A percentile compares a stretch with the other conserved stretches of the same genome.
phyloP scores from a whole-genome alignment of 106 monocot species.

The Allium cepa region DNA sequence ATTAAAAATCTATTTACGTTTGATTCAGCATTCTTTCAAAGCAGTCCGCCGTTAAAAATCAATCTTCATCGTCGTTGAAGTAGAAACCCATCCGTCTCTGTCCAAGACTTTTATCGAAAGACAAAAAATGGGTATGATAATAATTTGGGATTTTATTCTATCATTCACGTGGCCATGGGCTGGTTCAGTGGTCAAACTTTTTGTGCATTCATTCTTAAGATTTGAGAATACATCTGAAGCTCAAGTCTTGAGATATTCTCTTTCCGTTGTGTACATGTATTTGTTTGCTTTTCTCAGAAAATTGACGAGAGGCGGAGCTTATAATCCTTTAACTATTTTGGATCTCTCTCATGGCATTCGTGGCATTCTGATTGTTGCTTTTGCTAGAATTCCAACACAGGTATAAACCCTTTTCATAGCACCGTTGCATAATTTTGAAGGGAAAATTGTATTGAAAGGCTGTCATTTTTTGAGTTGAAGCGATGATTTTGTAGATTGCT shows the following conservation, averaged over 20 bases:
- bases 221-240: slow-evolving; percentile 16
- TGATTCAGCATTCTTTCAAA: too few relatives aligned
- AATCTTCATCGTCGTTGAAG: too few relatives aligned
- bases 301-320: slow-evolving; percentile 50
- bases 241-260: slow-evolving; percentile 39
- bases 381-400: slow-evolving; percentile 80
- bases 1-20: too few relatives aligned
- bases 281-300: slow-evolving; percentile 72
- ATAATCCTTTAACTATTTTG: slow-evolving; percentile 82
- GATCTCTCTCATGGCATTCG: slow-evolving; percentile 29
- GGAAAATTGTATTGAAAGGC: background rate
- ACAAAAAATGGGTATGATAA: background rate
- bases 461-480: background rate
- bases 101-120: too few relatives aligned
- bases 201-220: slow-evolving; percentile 26
- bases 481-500: slow-evolving; percentile 29
- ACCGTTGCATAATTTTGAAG: background rate
- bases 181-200: slow-evolving; percentile 42
- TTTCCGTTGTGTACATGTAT: slow-evolving; percentile 68
- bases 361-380: slow-evolving; percentile 45
- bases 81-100: background rate
- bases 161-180: slow-evolving; percentile 65
- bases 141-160: slow-evolving; percentile 28
- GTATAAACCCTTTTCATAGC: slow-evolving; percentile 13
- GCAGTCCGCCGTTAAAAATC: too few relatives aligned